Evolutionary conservation across 257 asterid species (phyloP).

Genomic region (Salvia miltiorrhiza): DNA sequence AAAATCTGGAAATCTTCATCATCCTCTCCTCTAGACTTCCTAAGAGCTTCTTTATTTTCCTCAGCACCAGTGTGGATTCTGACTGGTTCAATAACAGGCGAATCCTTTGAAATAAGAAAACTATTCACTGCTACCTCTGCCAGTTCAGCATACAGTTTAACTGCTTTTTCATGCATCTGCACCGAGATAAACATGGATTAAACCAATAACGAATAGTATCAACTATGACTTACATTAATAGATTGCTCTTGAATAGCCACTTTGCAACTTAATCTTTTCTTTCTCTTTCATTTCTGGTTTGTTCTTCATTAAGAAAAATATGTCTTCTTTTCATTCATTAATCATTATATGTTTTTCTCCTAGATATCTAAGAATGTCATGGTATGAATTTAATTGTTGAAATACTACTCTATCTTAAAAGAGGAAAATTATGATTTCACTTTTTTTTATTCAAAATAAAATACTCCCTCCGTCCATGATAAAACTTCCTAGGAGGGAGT

Average conservation of each 20-base stretch:
- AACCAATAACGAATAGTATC: background rate
- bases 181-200: constrained; percentile 22
- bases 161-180: constrained; percentile 97
- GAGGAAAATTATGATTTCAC: background rate
- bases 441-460: no score
- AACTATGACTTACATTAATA: background rate
- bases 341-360: background rate
- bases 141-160: constrained; percentile 81
- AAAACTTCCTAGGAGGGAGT: no score
- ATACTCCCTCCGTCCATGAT: no score
- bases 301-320: background rate
- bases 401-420: background rate
- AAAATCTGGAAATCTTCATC: constrained; percentile 96
- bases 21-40: constrained; percentile 96
- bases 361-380: background rate
- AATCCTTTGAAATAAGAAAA: constrained; percentile 89
- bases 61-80: constrained; percentile 98
- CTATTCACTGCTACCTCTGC: constrained; percentile 94
- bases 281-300: background rate
- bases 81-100: constrained; percentile 89
- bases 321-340: background rate
- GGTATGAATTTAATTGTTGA: background rate
- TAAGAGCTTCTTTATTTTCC: constrained; percentile 93
- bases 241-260: background rate
- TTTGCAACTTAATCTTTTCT: background rate